phyloP scores from a whole-genome alignment of 768 basidiomycete genomes.

The Bullera alba region DNA sequence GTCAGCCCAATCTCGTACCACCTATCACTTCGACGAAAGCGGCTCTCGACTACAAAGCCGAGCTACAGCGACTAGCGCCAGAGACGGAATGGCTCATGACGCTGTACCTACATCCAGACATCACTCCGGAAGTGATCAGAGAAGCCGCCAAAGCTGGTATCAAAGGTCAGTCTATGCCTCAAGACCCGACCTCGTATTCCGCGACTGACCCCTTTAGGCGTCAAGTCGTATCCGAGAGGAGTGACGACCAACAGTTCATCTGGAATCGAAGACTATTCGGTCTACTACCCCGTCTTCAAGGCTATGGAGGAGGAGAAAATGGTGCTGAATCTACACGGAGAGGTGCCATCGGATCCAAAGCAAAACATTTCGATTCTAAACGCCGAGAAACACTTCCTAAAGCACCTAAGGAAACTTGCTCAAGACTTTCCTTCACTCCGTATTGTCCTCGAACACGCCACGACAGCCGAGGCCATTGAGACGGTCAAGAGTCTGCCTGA shows the following conservation, averaged over 20 bases:
- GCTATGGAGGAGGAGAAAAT: constrained; percentile 89
- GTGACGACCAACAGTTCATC: constrained; percentile 96
- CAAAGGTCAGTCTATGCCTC: constrained; percentile 49
- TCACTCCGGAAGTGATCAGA: constrained; percentile 82
- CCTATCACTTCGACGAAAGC: constrained; percentile 75
- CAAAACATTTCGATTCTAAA: constrained; percentile 85
- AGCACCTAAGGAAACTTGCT: constrained; percentile 76
- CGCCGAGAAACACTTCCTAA: constrained; percentile 81
- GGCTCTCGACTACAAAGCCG: constrained; percentile 70
- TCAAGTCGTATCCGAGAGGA: constrained; percentile 94
- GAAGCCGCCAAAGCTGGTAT: constrained; percentile 82
- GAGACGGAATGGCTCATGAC: constrained; percentile 87
- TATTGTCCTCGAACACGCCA: constrained; percentile 96
- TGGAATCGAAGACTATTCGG: constrained; percentile 90
- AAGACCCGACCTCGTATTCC: background rate
- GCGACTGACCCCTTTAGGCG: constrained; percentile 50
- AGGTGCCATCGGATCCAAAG: constrained; percentile 76
- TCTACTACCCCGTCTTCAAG: constrained; percentile 85
- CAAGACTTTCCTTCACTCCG: constrained; percentile 75
- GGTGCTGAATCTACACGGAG: constrained; percentile 95
- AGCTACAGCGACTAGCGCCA: constrained; percentile 68
- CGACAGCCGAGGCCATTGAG: constrained; percentile 66
- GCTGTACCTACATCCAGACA: constrained; percentile 81
- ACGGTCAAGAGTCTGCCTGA: constrained; percentile 51
- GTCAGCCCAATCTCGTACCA: constrained; percentile 82